Conservation (phyloP, 192 early-diverging fungal genomes). For the Coemansia sp. region DNA sequence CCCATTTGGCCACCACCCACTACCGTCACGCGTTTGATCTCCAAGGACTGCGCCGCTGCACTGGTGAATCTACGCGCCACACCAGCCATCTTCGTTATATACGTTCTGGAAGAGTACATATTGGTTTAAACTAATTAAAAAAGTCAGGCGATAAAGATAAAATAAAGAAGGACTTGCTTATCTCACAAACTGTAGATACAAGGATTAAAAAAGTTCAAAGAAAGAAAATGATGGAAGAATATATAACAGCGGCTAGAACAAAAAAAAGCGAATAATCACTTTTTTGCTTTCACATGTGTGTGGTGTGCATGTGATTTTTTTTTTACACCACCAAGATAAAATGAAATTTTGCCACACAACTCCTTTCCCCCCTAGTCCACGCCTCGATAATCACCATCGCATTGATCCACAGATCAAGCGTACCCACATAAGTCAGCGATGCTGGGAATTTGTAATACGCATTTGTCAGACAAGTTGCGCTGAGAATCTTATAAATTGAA, state of each 20-base stretch:
- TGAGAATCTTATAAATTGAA: background rate
- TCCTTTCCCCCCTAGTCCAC: background rate
- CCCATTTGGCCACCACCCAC: slow-evolving; percentile 90
- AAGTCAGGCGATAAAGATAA: background rate
- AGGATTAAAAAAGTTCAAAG: too few relatives aligned
- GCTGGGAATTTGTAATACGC: background rate
- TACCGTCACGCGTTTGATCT: slow-evolving; percentile 65
- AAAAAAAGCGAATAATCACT: background rate
- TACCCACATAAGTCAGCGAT: background rate
- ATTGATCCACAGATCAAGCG: background rate
- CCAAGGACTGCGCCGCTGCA: slow-evolving; percentile 3
- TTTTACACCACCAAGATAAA: background rate
- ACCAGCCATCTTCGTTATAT: background rate
- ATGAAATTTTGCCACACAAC: background rate
- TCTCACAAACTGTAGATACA: too few relatives aligned
- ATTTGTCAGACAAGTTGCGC: background rate
- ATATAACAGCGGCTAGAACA: background rate
- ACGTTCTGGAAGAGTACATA: background rate
- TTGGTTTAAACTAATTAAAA: background rate
- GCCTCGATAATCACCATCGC: background rate
- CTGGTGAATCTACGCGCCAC: slow-evolving; percentile 12
- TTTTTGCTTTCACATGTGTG: background rate
- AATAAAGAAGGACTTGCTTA: background rate
- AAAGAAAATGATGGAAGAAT: background rate
- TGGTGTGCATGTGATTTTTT: slow-evolving; percentile 2